These are phyloP conservation scores for Dendrobium huoshanense DNA, from an alignment of 106 monocot species.

Conservation along the genomic window DNA sequence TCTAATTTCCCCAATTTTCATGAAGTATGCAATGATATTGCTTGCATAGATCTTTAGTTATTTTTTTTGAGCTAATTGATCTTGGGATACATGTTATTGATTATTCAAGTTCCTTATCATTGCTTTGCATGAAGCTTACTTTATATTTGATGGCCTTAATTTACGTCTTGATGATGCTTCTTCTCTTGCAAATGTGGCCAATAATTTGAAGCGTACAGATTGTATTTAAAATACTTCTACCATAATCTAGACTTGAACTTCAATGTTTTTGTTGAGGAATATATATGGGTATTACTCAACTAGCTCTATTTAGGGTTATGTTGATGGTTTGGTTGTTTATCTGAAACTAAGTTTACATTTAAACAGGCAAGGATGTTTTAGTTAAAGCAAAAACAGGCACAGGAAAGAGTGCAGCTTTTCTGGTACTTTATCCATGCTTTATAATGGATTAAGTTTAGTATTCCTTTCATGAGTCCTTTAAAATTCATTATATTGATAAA, in stretches of 20 bases:
- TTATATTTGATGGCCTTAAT: not conserved
- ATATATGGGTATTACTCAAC: not conserved
- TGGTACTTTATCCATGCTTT: slow-evolving; percentile 43
- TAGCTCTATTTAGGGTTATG: not conserved
- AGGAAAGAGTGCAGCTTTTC: slow-evolving; percentile 80
- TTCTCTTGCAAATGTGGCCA: not conserved
- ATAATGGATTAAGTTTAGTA: not conserved
- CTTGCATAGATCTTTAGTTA: not conserved
- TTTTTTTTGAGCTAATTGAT: not conserved
- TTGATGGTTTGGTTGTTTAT: not conserved
- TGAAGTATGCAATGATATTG: not conserved
- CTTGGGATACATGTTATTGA: not conserved
- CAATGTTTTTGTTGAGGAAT: not conserved
- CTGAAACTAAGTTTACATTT: not conserved
- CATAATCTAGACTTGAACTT: not conserved
- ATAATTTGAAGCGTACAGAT: not conserved
- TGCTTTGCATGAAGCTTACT: not conserved
- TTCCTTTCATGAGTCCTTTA: slow-evolving; percentile 5
- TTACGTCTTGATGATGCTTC: not conserved
- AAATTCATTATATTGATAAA: slow-evolving; percentile 42
- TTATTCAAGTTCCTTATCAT: not conserved
- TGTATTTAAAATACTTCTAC: not conserved
- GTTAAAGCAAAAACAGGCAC: slow-evolving; percentile 93
- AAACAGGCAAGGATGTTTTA: slow-evolving; percentile 79
- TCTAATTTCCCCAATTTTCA: not conserved